Evolutionary conservation across 2,329 filamentous ascomycete genomes (phyloP).

Genomic region (Ophiostoma novo-ulmi): DNA sequence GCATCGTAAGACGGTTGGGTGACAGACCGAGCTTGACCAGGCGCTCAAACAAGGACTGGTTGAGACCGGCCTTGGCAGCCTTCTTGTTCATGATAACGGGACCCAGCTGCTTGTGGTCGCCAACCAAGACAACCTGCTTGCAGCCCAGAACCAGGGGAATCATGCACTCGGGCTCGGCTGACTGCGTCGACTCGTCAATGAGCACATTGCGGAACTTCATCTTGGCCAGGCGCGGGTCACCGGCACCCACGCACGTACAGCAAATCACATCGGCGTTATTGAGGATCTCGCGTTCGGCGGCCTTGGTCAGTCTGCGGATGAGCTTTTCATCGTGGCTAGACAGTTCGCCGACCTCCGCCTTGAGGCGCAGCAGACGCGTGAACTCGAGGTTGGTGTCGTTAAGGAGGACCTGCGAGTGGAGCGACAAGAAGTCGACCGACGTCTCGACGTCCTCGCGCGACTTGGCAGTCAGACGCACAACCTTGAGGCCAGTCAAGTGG

Average conservation of each 20-base stretch:
- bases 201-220: constrained; percentile 98
- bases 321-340: constrained; percentile 98
- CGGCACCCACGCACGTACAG: constrained; percentile 96
- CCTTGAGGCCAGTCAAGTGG: constrained; percentile 89
- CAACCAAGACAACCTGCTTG: constrained; percentile 98
- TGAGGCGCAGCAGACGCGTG: constrained; percentile 86
- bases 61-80: constrained; percentile 92
- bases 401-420: constrained; percentile 96
- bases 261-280: constrained; percentile 96
- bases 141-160: constrained; percentile 94
- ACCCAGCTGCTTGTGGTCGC: constrained; percentile 95
- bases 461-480: constrained; percentile 96
- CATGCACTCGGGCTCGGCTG: constrained; percentile 97
- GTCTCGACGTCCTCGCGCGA: constrained; percentile 98
- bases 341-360: constrained; percentile 83
- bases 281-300: constrained; percentile 90
- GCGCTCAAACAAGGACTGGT: constrained; percentile 97
- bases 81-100: constrained; percentile 99
- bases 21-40: constrained; percentile 85
- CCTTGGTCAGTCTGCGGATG: constrained; percentile 89
- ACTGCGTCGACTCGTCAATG: constrained; percentile 97
- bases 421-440: constrained; percentile 89
- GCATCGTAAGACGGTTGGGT: constrained; percentile 89
- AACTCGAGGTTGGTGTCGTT: constrained; percentile 94
- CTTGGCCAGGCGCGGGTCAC: constrained; percentile 89